phyloP scores from a whole-genome alignment of 2,329 filamentous ascomycete species.

The Nothopassalora personata region DNA sequence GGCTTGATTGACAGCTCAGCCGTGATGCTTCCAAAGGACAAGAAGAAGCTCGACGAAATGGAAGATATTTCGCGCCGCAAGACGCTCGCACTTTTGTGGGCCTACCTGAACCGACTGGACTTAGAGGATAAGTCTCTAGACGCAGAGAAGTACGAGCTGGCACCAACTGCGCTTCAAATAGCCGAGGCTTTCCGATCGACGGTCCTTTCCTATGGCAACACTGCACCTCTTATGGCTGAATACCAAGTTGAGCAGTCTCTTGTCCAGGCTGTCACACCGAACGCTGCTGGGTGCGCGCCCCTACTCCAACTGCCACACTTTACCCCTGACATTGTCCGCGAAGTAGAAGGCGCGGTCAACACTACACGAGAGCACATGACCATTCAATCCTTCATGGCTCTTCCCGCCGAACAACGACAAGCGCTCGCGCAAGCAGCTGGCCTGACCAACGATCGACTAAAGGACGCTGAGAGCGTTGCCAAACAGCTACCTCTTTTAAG shows the following conservation, averaged over 20 bases:
- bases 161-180: conserved; percentile 76
- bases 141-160: conserved; percentile 81
- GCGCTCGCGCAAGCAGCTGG: conserved; percentile 66
- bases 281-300: conserved; percentile 54
- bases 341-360: conserved; percentile 56
- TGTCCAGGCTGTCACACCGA: conserved; percentile 81
- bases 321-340: conserved; percentile 57
- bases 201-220: conserved; percentile 78
- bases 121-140: conserved; percentile 73
- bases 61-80: conserved; percentile 79
- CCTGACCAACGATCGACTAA: conserved; percentile 70
- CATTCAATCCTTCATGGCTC: conserved; percentile 82
- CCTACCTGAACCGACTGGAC: conserved; percentile 84
- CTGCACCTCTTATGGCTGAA: conserved; percentile 72
- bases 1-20: conserved; percentile 50
- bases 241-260: conserved; percentile 80
- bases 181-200: conserved; percentile 85
- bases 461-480: conserved; percentile 68
- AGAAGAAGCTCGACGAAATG: conserved; percentile 68
- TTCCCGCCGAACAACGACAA: conserved; percentile 69
- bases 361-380: conserved; percentile 60
- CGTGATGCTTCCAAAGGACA: conserved; percentile 67
- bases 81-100: conserved; percentile 85
- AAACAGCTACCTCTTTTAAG: conserved; percentile 77
- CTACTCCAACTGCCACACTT: conserved; percentile 89